phyloP scores from a whole-genome alignment of 805 yeast genomes.

The Isabelozyma gotoi region DNA sequence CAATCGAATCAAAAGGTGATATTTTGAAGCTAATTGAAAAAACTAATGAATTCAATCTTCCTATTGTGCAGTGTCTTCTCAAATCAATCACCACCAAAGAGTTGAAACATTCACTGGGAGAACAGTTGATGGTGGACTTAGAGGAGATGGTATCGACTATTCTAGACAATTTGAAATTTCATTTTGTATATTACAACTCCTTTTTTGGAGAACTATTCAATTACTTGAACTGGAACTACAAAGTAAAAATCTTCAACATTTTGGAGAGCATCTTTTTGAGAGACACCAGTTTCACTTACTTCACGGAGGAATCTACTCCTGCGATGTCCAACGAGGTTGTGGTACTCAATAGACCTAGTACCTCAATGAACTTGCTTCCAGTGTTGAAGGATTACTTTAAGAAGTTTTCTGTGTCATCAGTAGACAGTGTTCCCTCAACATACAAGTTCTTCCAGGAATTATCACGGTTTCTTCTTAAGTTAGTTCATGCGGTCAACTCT shows the following conservation, averaged over 20 bases:
- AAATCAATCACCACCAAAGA: constrained; percentile 17
- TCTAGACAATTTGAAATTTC: constrained; percentile 20
- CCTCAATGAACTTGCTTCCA: constrained; percentile 27
- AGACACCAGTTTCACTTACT: constrained; percentile 9
- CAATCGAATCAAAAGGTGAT: constrained; percentile 9
- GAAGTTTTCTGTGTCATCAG: constrained; percentile 42
- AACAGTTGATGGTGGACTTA: constrained; percentile 2
- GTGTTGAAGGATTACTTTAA: constrained; percentile 45
- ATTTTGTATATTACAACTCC: constrained; percentile 29
- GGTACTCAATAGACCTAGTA: constrained; percentile 3
- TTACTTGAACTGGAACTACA: constrained; percentile 28
- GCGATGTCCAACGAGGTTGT: constrained; percentile 1
- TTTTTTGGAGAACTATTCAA: constrained; percentile 42
- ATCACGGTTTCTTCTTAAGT: constrained; percentile 17
- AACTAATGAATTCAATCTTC: constrained; percentile 36
- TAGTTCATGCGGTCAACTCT: constrained; percentile 16
- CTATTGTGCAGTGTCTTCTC: constrained; percentile 29
- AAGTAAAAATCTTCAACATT: constrained; percentile 21
- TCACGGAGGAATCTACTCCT: not conserved
- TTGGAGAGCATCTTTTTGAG: constrained; percentile 28
- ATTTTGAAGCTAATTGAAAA: constrained; percentile 10
- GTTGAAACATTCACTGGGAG: constrained; percentile 1
- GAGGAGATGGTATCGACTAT: constrained; percentile 15
- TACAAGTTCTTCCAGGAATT: constrained; percentile 20
- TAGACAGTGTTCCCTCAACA: constrained; percentile 19